Conservation (phyloP, 2,329 filamentous ascomycete species). For the Phialocephala sp. region DNA sequence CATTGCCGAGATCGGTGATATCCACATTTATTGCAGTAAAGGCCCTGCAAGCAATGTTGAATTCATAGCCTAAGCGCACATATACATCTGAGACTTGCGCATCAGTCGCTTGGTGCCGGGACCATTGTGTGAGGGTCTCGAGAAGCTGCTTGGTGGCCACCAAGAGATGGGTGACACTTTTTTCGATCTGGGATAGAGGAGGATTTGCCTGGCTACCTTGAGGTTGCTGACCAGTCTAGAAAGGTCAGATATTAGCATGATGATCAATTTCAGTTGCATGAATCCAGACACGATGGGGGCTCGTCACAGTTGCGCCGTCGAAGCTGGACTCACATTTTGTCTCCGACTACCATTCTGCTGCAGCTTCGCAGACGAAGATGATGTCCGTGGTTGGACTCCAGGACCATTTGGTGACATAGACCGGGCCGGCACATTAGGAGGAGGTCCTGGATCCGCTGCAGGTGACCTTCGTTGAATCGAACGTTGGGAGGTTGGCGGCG, state of each 20-base stretch:
- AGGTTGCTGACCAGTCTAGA: conserved; percentile 29
- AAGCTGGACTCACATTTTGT: conserved; percentile 59
- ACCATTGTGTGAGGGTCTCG: conserved; percentile 98
- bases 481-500: conserved; percentile 57
- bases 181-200: conserved; percentile 90
- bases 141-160: conserved; percentile 98
- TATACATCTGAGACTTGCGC: conserved; percentile 98
- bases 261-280: not conserved
- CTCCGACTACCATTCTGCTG: conserved; percentile 55
- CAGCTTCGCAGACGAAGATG: conserved; percentile 69
- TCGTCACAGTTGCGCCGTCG: conserved; percentile 1
- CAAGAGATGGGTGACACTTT: conserved; percentile 95
- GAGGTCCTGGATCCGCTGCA: conserved; percentile 64
- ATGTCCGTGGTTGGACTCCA: conserved; percentile 64
- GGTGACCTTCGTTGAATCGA: conserved; percentile 66
- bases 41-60: conserved; percentile 97
- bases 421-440: conserved; percentile 59
- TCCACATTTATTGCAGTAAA: conserved; percentile 98
- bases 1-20: conserved; percentile 90
- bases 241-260: conserved; percentile 19
- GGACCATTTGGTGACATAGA: conserved; percentile 60
- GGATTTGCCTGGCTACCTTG: conserved; percentile 36
- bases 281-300: not conserved
- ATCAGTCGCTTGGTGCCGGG: conserved; percentile 87
- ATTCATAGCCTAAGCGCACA: conserved; percentile 95